These are phyloP conservation scores for Lumnitzera littorea DNA, from an alignment of 345 rosid species.

Conservation along the genomic window DNA sequence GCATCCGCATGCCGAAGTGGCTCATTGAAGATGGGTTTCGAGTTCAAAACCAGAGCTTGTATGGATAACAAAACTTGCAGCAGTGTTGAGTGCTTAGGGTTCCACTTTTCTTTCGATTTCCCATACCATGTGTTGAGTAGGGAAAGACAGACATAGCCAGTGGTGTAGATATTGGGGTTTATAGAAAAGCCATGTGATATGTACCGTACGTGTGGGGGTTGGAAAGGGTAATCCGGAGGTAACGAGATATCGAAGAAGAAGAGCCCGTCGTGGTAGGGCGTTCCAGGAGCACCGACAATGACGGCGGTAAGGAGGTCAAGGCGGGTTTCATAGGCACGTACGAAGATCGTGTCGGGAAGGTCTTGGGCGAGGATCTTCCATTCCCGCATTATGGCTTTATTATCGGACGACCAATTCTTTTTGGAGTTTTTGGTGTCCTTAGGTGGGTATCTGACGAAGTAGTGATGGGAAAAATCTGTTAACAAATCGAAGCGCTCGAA, in stretches of 20 bases:
- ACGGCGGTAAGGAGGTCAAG: slow-evolving; percentile 43
- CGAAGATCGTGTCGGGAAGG: slow-evolving; percentile 48
- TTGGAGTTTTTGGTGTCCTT: not conserved
- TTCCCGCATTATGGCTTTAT: slow-evolving; percentile 38
- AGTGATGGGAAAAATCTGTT: slow-evolving; percentile 11
- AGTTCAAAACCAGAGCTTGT: slow-evolving; percentile 52
- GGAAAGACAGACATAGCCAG: slow-evolving; percentile 47
- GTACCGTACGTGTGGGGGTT: slow-evolving; percentile 43
- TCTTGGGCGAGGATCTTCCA: slow-evolving; percentile 40
- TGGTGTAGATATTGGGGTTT: slow-evolving; percentile 49
- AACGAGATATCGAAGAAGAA: slow-evolving; percentile 57
- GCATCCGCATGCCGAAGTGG: slow-evolving; percentile 23
- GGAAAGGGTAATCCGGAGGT: slow-evolving; percentile 40
- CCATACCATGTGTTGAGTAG: slow-evolving; percentile 50
- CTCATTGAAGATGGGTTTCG: slow-evolving; percentile 44
- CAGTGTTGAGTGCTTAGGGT: slow-evolving; percentile 33
- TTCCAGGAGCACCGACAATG: slow-evolving; percentile 44
- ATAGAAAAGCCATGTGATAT: slow-evolving; percentile 38
- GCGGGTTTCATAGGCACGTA: slow-evolving; percentile 46
- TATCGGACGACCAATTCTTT: slow-evolving; percentile 15
- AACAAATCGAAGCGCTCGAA: slow-evolving; percentile 15
- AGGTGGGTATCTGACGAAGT: not conserved
- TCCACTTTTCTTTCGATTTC: slow-evolving; percentile 39
- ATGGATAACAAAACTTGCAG: slow-evolving; percentile 50
- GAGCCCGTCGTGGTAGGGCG: slow-evolving; percentile 62